A percentile compares a stretch with the other conserved stretches of the same genome.
Evolutionary conservation across 192 early-diverging fungal genomes (phyloP).

Genomic region (Mycoemilia scoparia): DNA sequence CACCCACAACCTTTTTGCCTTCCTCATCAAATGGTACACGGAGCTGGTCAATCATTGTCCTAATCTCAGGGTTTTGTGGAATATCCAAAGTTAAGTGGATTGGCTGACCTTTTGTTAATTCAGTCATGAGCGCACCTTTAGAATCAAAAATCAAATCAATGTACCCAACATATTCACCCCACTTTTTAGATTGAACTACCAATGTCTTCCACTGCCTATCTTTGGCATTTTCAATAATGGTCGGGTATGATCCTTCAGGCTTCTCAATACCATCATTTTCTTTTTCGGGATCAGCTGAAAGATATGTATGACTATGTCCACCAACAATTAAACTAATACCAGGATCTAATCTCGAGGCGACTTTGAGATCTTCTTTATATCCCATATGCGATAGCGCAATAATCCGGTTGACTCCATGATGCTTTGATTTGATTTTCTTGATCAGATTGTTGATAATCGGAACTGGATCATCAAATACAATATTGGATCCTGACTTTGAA

Average conservation of each 20-base stretch:
- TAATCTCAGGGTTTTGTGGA: constrained; percentile 24
- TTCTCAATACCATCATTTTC: constrained; percentile 10
- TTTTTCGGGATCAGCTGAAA: constrained; percentile 31
- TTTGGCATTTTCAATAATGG: constrained; percentile 35
- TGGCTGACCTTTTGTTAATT: constrained; percentile 31
- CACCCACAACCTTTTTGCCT: constrained; percentile 30
- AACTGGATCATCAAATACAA: constrained; percentile 39
- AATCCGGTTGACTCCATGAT: constrained; percentile 51
- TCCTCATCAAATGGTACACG: constrained; percentile 32
- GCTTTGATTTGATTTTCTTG: constrained; percentile 27
- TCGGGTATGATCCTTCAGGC: constrained; percentile 41
- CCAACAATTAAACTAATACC: constrained; percentile 53
- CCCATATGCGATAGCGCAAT: constrained; percentile 59
- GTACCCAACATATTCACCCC: constrained; percentile 42
- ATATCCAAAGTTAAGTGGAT: constrained; percentile 37
- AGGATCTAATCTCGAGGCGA: constrained; percentile 33
- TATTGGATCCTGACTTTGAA: constrained; percentile 26
- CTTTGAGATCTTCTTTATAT: constrained; percentile 39
- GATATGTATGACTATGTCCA: constrained; percentile 56
- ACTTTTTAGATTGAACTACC: constrained; percentile 49
- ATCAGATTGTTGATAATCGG: constrained; percentile 40
- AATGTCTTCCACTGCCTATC: constrained; percentile 41
- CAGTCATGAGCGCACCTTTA: constrained; percentile 24
- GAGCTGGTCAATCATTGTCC: constrained; percentile 29
- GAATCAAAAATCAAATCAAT: constrained; percentile 36